Evolutionary conservation across 202 grass and related monocot species (phyloP).

Genomic region (Zoysia matrella): DNA sequence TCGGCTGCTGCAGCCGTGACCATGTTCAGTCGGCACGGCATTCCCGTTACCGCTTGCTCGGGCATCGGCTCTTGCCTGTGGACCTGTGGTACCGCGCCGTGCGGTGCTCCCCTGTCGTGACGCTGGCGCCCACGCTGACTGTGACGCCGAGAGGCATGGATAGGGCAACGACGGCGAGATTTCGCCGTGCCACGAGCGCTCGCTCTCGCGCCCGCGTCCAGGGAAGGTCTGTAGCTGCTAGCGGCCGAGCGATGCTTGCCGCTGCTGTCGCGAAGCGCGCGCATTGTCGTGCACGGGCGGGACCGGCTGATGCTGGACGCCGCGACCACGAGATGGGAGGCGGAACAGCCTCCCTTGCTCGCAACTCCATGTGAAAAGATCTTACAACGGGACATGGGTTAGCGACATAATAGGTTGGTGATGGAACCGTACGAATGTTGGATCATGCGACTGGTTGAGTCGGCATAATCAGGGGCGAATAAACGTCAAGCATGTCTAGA

Average conservation of each 20-base stretch:
- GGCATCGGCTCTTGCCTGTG: neutral
- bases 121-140: neutral
- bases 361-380: neutral
- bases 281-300: no score
- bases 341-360: conserved; percentile 8
- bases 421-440: conserved; percentile 12
- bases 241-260: neutral
- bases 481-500: conserved; percentile 30
- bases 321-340: neutral
- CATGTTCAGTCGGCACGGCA: neutral
- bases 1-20: neutral
- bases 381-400: neutral
- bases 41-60: neutral
- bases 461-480: neutral
- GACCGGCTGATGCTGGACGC: neutral
- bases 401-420: neutral
- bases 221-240: neutral
- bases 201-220: no score
- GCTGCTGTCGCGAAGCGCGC: no score
- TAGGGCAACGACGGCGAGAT: neutral
- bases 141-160: neutral
- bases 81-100: neutral
- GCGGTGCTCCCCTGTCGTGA: neutral
- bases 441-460: neutral
- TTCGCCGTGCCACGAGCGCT: neutral